A percentile compares a stretch with the other conserved stretches of the same genome.
phyloP scores from a whole-genome alignment of 805 yeast species.

The Candida ulmi region DNA sequence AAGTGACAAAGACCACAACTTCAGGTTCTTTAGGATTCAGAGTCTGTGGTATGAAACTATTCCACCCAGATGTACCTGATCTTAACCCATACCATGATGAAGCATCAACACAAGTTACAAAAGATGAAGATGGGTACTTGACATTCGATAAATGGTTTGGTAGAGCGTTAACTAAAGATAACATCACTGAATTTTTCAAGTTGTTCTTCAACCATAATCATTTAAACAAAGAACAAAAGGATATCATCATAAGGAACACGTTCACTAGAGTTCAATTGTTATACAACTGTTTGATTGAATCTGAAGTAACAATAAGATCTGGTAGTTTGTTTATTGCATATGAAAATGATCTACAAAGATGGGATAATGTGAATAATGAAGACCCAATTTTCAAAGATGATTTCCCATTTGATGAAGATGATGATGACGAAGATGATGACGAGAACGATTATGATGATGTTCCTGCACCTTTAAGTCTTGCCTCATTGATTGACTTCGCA shows the following conservation, averaged over 20 bases:
- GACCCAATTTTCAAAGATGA: slow-evolving; percentile 37
- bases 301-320: slow-evolving; percentile 62
- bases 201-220: slow-evolving; percentile 37
- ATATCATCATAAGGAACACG: slow-evolving; percentile 39
- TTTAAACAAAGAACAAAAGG: slow-evolving; percentile 27
- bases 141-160: slow-evolving; percentile 69
- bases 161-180: slow-evolving; percentile 41
- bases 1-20: slow-evolving; percentile 69
- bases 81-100: slow-evolving; percentile 6
- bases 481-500: slow-evolving; percentile 84
- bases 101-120: slow-evolving; percentile 8
- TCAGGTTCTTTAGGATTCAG: slow-evolving; percentile 73
- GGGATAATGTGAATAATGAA: slow-evolving; percentile 38
- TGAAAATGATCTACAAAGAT: slow-evolving; percentile 58
- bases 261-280: slow-evolving; percentile 58
- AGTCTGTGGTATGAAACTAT: slow-evolving; percentile 82
- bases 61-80: slow-evolving; percentile 16
- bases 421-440: slow-evolving; percentile 25
- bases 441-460: slow-evolving; percentile 17
- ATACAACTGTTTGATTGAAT: slow-evolving; percentile 54
- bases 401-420: slow-evolving; percentile 26
- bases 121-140: slow-evolving; percentile 36
- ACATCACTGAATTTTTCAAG: slow-evolving; percentile 39
- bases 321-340: slow-evolving; percentile 68
- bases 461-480: slow-evolving; percentile 42